phyloP scores from a whole-genome alignment of 805 yeast genomes.

The Vanderwaltozyma polyspora region DNA sequence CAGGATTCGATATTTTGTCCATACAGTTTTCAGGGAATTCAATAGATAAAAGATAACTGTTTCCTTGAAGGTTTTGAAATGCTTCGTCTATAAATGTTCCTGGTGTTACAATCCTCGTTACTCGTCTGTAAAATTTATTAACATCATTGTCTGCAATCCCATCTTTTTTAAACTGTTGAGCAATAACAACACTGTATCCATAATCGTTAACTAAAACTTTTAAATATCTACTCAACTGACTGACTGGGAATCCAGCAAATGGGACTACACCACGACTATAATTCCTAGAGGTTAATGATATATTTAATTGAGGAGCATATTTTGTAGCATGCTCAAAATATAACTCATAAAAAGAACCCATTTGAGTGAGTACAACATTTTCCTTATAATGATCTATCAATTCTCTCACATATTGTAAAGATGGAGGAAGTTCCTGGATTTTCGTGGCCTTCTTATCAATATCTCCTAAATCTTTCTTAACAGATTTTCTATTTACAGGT shows the following conservation, averaged over 20 bases:
- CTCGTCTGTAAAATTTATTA: conserved; percentile 47
- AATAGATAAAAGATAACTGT: conserved; percentile 60
- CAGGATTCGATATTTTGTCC: conserved; percentile 28
- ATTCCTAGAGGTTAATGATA: conserved; percentile 53
- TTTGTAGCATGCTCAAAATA: conserved; percentile 81
- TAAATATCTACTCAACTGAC: conserved; percentile 60
- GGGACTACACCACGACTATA: conserved; percentile 40
- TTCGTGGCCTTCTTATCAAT: not conserved
- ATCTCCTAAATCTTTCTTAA: not conserved
- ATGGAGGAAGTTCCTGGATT: conserved; percentile 22
- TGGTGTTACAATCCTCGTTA: conserved; percentile 76
- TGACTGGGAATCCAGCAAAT: conserved; percentile 87
- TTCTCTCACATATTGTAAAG: conserved; percentile 28
- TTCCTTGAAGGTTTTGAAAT: conserved; percentile 58
- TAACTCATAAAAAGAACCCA: conserved; percentile 78
- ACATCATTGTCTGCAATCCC: conserved; percentile 23
- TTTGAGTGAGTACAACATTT: conserved; percentile 61
- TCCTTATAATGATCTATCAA: conserved; percentile 37
- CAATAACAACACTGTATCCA: conserved; percentile 64
- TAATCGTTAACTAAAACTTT: conserved; percentile 60
- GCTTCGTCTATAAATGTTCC: conserved; percentile 88
- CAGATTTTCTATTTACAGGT: no score
- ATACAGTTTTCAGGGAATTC: conserved; percentile 43
- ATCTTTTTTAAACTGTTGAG: conserved; percentile 48
- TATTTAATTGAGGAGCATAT: conserved; percentile 58